Evolutionary conservation across 768 basidiomycete species (phyloP).

Genomic region (Candolleomyces aberdarensis): DNA sequence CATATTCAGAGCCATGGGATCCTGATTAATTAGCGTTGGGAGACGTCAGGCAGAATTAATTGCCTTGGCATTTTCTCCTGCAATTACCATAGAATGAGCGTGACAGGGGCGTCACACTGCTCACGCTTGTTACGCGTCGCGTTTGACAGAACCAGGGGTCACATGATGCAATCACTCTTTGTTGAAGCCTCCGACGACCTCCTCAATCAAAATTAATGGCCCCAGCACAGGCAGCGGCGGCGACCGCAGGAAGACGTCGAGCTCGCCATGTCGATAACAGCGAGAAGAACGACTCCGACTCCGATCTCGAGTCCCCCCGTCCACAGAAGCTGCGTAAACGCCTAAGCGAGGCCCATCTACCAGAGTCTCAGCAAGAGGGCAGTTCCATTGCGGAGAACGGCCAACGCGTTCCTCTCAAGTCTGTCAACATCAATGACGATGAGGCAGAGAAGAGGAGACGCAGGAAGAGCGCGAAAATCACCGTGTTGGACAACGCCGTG

Average conservation of each 20-base stretch:
- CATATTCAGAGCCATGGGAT: no score
- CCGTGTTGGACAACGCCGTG: conserved; percentile 52
- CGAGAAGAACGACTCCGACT: conserved; percentile 31
- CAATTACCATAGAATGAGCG: no score
- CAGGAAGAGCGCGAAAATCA: conserved; percentile 71
- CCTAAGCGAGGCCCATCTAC: conserved; percentile 51
- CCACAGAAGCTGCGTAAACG: conserved; percentile 51
- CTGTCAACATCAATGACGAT: conserved; percentile 76
- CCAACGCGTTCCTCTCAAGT: conserved; percentile 38
- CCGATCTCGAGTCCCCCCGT: conserved; percentile 38
- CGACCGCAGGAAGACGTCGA: conserved; percentile 37
- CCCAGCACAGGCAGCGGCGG: conserved; percentile 18
- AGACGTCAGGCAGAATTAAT: no score
- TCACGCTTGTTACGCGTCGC: conserved; percentile 16
- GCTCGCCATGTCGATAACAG: conserved; percentile 33
- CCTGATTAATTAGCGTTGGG: no score
- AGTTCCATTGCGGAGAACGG: conserved; percentile 35
- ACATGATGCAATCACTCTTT: conserved; percentile 35
- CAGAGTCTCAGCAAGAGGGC: conserved; percentile 14
- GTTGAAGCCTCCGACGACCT: conserved; percentile 28
- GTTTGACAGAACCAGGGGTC: conserved; percentile 18
- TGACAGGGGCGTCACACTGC: no score
- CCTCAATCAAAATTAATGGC: conserved; percentile 1
- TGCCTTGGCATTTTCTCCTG: no score
- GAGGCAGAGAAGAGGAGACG: conserved; percentile 81